Evolutionary conservation across 352 stramenopile species (phyloP), one percentile per base, ranked within the genome.

Genomic region (Globisporangium spiculum): DNA sequence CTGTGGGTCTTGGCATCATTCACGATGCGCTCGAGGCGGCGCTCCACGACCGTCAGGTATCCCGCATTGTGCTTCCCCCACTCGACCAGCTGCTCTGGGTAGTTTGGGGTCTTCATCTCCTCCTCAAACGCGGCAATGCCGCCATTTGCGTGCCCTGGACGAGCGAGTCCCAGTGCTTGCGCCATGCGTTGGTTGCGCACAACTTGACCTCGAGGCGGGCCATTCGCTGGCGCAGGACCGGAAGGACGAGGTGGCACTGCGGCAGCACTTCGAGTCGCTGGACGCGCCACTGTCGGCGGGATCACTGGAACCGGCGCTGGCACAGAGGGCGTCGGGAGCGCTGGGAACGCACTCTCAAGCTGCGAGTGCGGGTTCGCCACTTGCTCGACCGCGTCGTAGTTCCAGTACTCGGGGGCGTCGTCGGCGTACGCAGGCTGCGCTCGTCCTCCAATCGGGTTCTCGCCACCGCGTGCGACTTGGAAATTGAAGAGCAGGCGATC

Each of bases 401-500:
- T 89, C 81, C 83, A 93, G 34, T 76, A 80, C 53, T 91, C 81
- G 0, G 84, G 82, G 24, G 83, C 75, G 36, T 79, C 78, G 36
- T 80, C 79, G 2, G 68, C 63, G 32, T 75, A 73, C 30, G 50
- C 65, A 24, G 67, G 36, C 55, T 63, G 67, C 1, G 65, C 30
- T 22, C 60, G 66, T 6, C 80, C 80, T 60, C 73, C 73, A n/a
- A 91, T 70, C 7, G 80, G 82, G 52, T 91, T 91, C 46, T 79
- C 76, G 14, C 82, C 84, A 1, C 74, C 71, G 1, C 85, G 75
- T 4, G 81, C 83, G 10, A 93, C 84, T 67, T 89, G 83, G 60
- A 93, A 93, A 56, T 91, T 91, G 34, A 92, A 80, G 56, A 86
- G 78, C 36, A 93, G 73, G 3, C 83, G 84, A 44, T 92, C 92